These are phyloP conservation scores for Plectranthus barbatus DNA, from an alignment of 257 asterid species.

Conservation along the genomic window DNA sequence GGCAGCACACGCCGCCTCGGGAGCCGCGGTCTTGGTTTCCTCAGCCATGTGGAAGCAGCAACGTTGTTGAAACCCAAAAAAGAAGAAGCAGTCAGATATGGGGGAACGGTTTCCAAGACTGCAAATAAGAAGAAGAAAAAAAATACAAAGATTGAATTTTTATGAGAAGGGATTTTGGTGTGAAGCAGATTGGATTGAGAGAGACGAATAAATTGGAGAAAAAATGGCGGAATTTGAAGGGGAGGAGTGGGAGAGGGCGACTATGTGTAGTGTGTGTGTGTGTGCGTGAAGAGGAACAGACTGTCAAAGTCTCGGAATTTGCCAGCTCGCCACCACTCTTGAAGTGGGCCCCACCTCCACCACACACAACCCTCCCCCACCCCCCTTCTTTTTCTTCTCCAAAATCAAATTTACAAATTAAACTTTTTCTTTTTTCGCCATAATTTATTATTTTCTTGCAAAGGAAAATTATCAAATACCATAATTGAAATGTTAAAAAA, in stretches of 20 bases:
- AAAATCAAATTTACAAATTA: not conserved
- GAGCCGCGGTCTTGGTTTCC: slow-evolving; percentile 48
- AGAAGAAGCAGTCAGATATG: too few relatives aligned
- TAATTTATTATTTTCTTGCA: not conserved
- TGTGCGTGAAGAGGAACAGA: slow-evolving; percentile 25
- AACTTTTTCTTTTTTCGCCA: not conserved
- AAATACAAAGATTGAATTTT: not conserved
- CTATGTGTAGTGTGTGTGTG: slow-evolving; percentile 13
- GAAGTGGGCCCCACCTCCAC: slow-evolving; percentile 29
- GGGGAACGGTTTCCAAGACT: too few relatives aligned
- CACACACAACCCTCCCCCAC: too few relatives aligned
- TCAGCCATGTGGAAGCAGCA: slow-evolving; percentile 46
- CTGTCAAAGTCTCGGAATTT: slow-evolving; percentile 33
- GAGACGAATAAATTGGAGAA: not conserved
- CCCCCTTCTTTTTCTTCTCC: slow-evolving; percentile 9
- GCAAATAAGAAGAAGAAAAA: not conserved
- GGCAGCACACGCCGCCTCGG: slow-evolving; percentile 36
- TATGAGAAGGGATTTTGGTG: not conserved
- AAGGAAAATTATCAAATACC: too few relatives aligned
- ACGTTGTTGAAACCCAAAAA: too few relatives aligned
- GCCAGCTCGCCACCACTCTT: slow-evolving; percentile 48
- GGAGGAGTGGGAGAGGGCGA: not conserved
- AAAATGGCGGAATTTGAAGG: slow-evolving; percentile 12
- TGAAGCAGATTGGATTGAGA: not conserved
- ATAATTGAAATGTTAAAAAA: too few relatives aligned